Evolutionary conservation across 2,329 filamentous ascomycete genomes (phyloP).

Genomic region (Botrytis hyacinthi): DNA sequence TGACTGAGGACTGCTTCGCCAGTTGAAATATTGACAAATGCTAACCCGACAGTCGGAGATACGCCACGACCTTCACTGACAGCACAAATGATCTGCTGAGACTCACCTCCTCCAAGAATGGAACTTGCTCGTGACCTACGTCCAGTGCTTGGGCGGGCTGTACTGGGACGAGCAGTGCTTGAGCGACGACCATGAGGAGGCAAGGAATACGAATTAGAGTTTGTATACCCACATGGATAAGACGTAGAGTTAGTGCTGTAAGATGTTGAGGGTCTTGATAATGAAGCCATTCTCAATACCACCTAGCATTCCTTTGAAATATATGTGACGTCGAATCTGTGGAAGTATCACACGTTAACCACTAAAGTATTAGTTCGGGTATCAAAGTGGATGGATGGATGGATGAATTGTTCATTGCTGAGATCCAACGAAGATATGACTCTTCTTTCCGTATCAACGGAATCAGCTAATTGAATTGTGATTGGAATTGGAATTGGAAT

Average conservation of each 20-base stretch:
- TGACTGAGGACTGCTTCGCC: slow-evolving; percentile 84
- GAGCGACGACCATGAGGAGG: slow-evolving; percentile 26
- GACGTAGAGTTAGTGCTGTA: slow-evolving; percentile 32
- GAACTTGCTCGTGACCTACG: slow-evolving; percentile 35
- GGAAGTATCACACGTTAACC: background rate
- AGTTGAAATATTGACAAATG: slow-evolving; percentile 82
- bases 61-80: slow-evolving; percentile 85
- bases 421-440: background rate
- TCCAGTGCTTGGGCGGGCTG: slow-evolving; percentile 35
- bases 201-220: slow-evolving; percentile 33
- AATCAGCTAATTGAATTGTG: background rate
- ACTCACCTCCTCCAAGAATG: slow-evolving; percentile 46
- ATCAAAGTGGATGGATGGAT: slow-evolving; percentile 21
- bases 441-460: background rate
- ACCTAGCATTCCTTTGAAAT: background rate
- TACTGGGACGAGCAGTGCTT: slow-evolving; percentile 35
- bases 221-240: slow-evolving; percentile 34
- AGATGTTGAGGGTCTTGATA: slow-evolving; percentile 32
- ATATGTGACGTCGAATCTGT: background rate
- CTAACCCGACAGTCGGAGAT: slow-evolving; percentile 78
- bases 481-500: no score
- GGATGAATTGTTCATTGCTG: slow-evolving; percentile 12
- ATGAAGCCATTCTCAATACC: slow-evolving; percentile 23
- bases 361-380: slow-evolving; percentile 23
- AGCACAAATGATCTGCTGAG: slow-evolving; percentile 80